Evolutionary conservation across 371 early-diverging fungal species (phyloP).

Genomic region (Capniomyces stellatus): DNA sequence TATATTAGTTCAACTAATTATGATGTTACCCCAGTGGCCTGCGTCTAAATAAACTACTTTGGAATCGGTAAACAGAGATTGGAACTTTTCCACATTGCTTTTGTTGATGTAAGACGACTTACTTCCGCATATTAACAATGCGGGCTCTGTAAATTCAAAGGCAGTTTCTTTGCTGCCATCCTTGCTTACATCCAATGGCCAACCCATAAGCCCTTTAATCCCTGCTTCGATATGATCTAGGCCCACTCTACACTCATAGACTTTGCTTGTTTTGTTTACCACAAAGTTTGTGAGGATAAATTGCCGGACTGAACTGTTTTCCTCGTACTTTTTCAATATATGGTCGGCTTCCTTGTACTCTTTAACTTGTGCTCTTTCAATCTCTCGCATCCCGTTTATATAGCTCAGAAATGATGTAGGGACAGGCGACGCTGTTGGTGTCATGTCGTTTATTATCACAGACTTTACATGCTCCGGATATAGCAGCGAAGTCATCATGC

Average conservation of each 20-base stretch:
- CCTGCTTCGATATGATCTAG: constrained; percentile 37
- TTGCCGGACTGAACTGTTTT: constrained; percentile 40
- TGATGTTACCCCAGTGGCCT: constrained; percentile 79
- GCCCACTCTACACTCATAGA: constrained; percentile 50
- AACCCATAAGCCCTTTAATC: constrained; percentile 35
- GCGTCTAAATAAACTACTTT: constrained; percentile 42
- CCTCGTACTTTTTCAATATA: constrained; percentile 34
- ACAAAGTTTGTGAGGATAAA: constrained; percentile 82
- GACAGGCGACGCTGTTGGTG: constrained; percentile 39
- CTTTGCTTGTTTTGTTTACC: constrained; percentile 9
- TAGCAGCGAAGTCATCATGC: constrained; percentile 59
- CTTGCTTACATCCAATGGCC: constrained; percentile 20
- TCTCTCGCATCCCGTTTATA: constrained; percentile 41
- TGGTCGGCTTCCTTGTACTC: constrained; percentile 54
- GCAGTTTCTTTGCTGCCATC: constrained; percentile 5
- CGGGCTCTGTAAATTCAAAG: constrained; percentile 29
- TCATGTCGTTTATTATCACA: constrained; percentile 72
- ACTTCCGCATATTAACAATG: constrained; percentile 65
- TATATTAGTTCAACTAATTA: too few species aligned
- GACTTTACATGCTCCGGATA: constrained; percentile 34
- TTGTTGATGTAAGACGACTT: constrained; percentile 43
- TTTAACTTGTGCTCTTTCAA: constrained; percentile 33
- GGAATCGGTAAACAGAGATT: constrained; percentile 41
- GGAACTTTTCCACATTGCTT: constrained; percentile 28
- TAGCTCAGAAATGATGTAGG: constrained; percentile 37